These are phyloP conservation scores for Trematosphaeria pertusa DNA, from an alignment of 2,329 filamentous ascomycete genomes.

Conservation along the genomic window DNA sequence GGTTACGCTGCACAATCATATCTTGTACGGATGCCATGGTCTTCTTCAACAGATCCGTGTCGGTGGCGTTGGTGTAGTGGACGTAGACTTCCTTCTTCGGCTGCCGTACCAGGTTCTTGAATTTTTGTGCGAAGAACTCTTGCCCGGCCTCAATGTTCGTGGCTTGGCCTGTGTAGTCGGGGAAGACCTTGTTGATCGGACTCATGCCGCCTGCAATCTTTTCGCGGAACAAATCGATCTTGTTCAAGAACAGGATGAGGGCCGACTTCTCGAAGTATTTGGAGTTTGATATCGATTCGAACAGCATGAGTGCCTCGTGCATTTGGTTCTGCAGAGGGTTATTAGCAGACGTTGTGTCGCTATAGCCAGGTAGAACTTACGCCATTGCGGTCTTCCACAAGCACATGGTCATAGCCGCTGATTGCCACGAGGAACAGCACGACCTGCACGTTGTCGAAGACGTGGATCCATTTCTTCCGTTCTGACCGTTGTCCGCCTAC, in stretches of 20 bases:
- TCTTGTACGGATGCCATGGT: conserved; percentile 62
- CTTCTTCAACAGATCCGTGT: conserved; percentile 63
- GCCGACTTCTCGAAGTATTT: conserved; percentile 60
- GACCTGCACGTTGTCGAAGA: conserved; percentile 92
- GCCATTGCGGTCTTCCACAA: conserved; percentile 95
- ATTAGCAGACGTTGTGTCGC: conserved; percentile 7
- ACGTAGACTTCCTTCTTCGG: conserved; percentile 60
- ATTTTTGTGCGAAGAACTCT: conserved; percentile 60
- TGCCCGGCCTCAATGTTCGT: conserved; percentile 57
- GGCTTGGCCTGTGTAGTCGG: conserved; percentile 54
- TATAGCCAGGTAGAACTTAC: conserved; percentile 62
- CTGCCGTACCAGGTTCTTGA: conserved; percentile 58
- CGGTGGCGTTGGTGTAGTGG: conserved; percentile 61
- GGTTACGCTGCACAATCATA: conserved; percentile 62
- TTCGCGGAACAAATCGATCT: conserved; percentile 60
- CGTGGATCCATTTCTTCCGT: conserved; percentile 97
- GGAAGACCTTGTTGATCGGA: conserved; percentile 58
- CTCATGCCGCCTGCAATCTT: conserved; percentile 56
- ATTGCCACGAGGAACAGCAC: conserved; percentile 93
- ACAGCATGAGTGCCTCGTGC: conserved; percentile 62
- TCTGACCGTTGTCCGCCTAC: conserved; percentile 91
- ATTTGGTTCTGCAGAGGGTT: conserved; percentile 57
- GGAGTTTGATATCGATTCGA: conserved; percentile 61
- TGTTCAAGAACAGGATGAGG: conserved; percentile 61
- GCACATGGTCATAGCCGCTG: conserved; percentile 93